phyloP scores from a whole-genome alignment of 148 eudicot genomes.

The Rhododendron griersonianum region DNA sequence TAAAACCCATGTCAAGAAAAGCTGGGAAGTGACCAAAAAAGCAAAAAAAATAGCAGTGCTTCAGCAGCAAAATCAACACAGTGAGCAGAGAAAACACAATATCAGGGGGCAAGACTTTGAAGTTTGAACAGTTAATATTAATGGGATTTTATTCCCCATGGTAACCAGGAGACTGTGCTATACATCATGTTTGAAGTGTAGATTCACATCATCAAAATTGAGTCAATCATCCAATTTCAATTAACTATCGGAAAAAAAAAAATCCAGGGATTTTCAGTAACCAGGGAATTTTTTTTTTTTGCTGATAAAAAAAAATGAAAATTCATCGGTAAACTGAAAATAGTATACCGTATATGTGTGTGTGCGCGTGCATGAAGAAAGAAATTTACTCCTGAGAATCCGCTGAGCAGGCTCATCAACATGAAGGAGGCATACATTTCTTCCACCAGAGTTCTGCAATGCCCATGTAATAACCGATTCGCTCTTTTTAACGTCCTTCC shows the following conservation, averaged over 20 bases:
- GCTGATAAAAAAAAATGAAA: too few relatives aligned
- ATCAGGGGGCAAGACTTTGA: neutral
- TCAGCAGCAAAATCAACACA: neutral
- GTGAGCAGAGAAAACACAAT: neutral
- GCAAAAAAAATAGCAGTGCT: too few relatives aligned
- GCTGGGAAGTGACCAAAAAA: too few relatives aligned
- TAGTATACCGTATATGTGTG: too few relatives aligned
- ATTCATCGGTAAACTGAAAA: too few relatives aligned
- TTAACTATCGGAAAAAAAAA: neutral
- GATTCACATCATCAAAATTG: neutral
- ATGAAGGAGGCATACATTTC: slow-evolving; percentile 50
- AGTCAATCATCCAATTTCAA: neutral
- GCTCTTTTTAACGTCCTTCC: slow-evolving; percentile 39
- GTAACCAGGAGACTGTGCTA: neutral
- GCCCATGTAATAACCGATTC: slow-evolving; percentile 58
- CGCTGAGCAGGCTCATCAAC: slow-evolving; percentile 68
- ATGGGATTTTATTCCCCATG: neutral
- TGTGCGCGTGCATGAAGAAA: neutral
- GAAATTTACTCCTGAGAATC: slow-evolving; percentile 53
- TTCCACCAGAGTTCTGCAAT: slow-evolving; percentile 49
- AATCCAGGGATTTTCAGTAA: neutral
- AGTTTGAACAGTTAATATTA: neutral
- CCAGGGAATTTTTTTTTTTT: too few relatives aligned
- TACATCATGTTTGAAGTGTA: neutral
- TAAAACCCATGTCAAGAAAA: too few relatives aligned